Base-by-base conservation (phyloP, 257 asterid species). In the Vinca minor region DNA sequence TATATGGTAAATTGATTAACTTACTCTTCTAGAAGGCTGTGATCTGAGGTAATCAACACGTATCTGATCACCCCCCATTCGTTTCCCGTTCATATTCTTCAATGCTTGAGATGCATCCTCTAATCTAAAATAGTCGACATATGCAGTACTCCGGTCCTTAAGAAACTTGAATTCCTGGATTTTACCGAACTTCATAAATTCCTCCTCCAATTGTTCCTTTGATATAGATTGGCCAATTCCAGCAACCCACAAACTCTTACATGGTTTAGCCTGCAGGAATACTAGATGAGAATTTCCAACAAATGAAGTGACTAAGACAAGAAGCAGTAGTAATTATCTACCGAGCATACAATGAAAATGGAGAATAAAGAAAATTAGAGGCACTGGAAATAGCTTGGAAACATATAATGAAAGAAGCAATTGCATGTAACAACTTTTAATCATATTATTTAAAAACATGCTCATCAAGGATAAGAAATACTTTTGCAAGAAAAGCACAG, bases 1-100 rank as follows among this genome's bases (percentile, higher is more conserved):
- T 32, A 21, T 29, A n/a, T 25, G 55, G 28, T 34, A 59, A 55
- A 32, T 36, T 61, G 41, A 65, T 62, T 44, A 68, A 81, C 98
- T 79, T 76, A 92, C 98, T 73, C 91, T 83, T 81, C 80, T 89
- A 42, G 97, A 65, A 64, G 95, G 75, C 62, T 84, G 89, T 48
- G 98, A 89, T 67, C 98, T 81, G 63, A 89, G 95, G 74, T 70
- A 92, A 84, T 92, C 98, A 65, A 92, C 98, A 42, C 97, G 97
- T 69, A 92, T 71, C 74, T 74, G 89, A 71, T 78, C 82, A 69
- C 89, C 95, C 26, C 95, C 82, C 26, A 92, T 49, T 62, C 76
- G 77, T 71, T 82, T 92, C 59, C 96, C 96, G 29, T 89, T 84
- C 97, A 92, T 77, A 71, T 72, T 79, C 62, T 78, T 87, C 68